phyloP scores from a whole-genome alignment of 768 basidiomycete genomes.

The Mycena amicta region DNA sequence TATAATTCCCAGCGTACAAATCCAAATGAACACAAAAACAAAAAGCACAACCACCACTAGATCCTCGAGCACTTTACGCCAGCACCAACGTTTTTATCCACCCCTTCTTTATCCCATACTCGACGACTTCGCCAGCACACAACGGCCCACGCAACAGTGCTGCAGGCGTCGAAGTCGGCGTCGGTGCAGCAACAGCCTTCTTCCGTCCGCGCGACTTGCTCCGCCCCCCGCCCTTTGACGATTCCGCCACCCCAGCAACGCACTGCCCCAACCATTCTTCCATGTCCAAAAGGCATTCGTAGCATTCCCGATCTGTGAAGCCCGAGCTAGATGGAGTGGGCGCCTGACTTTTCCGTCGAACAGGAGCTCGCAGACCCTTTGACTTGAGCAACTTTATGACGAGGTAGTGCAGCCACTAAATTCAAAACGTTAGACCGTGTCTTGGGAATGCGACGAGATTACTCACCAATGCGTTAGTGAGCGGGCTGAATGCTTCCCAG shows the following conservation, averaged over 20 bases:
- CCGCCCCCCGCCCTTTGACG: slow-evolving; percentile 31
- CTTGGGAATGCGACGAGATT: too few relatives aligned
- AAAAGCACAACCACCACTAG: neutral
- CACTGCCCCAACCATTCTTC: slow-evolving; percentile 57
- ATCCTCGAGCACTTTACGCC: too few relatives aligned
- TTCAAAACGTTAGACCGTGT: too few relatives aligned
- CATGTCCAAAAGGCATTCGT: slow-evolving; percentile 67
- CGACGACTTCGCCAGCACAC: slow-evolving; percentile 65
- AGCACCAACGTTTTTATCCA: slow-evolving; percentile 47
- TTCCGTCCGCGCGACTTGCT: slow-evolving; percentile 29
- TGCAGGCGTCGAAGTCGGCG: slow-evolving; percentile 21
- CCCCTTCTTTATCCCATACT: slow-evolving; percentile 58
- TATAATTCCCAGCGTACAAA: neutral
- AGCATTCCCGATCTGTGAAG: slow-evolving; percentile 70
- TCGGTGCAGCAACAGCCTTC: slow-evolving; percentile 27
- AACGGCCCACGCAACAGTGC: slow-evolving; percentile 31
- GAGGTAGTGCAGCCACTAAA: slow-evolving; percentile 92
- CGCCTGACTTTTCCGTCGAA: slow-evolving; percentile 42
- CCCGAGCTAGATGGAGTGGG: slow-evolving; percentile 30
- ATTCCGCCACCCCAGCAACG: slow-evolving; percentile 38
- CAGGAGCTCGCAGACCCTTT: slow-evolving; percentile 64
- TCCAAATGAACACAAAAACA: neutral
- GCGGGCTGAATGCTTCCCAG: slow-evolving; percentile 80
- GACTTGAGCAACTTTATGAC: slow-evolving; percentile 67
- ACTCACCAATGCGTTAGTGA: slow-evolving; percentile 89